Conservation (phyloP, 75 land plant species). For the Sequoiadendron giganteum region DNA sequence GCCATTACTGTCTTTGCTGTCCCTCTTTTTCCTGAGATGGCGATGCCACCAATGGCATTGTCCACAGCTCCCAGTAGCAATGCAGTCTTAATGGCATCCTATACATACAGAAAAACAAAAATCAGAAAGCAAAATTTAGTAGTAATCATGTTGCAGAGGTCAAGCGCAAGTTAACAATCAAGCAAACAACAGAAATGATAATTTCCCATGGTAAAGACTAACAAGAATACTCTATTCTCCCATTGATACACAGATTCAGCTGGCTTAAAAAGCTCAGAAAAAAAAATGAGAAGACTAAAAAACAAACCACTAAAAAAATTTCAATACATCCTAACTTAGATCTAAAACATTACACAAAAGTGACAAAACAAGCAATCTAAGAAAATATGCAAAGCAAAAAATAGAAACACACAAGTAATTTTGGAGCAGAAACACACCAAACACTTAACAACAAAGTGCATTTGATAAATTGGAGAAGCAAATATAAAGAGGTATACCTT, state of each 20-base stretch:
- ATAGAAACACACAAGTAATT: too few relatives aligned
- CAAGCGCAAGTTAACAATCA: neutral
- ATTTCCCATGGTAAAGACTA: neutral
- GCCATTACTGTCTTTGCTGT: slow-evolving; percentile 99
- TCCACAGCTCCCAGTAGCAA: slow-evolving; percentile 93
- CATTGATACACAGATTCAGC: neutral
- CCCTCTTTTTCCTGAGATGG: slow-evolving; percentile 92
- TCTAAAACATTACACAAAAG: too few relatives aligned
- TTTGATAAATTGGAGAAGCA: too few relatives aligned
- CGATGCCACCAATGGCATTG: slow-evolving; percentile 90
- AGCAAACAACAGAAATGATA: neutral
- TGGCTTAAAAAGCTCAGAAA: too few relatives aligned
- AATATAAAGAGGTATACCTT: too few relatives aligned
- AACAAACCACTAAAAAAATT: too few relatives aligned
- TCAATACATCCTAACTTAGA: too few relatives aligned
- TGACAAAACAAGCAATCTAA: too few relatives aligned
- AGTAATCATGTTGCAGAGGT: neutral
- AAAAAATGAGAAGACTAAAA: too few relatives aligned
- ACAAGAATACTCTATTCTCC: neutral
- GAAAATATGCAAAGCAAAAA: too few relatives aligned
- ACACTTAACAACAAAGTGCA: too few relatives aligned
- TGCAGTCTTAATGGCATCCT: slow-evolving; percentile 97
- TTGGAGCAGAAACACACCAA: too few relatives aligned
- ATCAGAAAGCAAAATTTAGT: neutral
- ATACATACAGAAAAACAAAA: slow-evolving; percentile 10